Evolutionary conservation across 73 alveolate species (phyloP).

Genomic region (Blepharisma stoltei): DNA sequence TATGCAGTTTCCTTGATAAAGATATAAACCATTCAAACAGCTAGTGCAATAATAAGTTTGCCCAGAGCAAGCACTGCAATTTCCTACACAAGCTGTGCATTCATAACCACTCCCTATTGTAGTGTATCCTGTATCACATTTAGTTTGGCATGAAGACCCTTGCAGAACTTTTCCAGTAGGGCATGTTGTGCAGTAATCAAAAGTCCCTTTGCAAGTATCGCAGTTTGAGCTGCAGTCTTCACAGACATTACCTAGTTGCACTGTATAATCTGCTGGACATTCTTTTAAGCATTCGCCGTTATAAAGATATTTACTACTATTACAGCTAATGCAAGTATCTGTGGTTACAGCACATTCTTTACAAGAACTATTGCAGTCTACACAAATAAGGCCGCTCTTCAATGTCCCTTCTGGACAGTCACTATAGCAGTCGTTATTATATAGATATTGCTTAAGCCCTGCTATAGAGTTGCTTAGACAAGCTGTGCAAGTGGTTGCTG

Average conservation of each 20-base stretch:
- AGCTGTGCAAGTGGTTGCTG: conserved; percentile 2
- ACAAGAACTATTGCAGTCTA: conserved; percentile 12
- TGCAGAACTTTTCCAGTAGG: conserved; percentile 1
- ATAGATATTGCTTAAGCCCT: neutral
- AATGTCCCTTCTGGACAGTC: conserved; percentile 20
- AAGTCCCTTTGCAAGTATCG: neutral
- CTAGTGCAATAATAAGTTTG: conserved; percentile 2
- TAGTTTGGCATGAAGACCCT: neutral
- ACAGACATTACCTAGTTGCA: neutral
- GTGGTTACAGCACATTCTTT: conserved; percentile 19
- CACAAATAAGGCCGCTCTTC: conserved; percentile 17
- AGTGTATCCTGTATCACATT: conserved; percentile 18
- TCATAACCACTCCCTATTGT: neutral
- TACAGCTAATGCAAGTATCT: neutral
- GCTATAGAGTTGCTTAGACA: neutral
- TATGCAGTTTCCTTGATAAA: neutral
- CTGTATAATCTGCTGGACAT: neutral
- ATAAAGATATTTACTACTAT: neutral
- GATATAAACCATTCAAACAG: neutral
- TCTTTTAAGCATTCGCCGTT: neutral
- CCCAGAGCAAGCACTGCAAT: conserved; percentile 2
- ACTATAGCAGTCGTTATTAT: neutral
- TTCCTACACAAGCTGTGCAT: neutral
- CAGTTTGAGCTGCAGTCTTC: neutral
- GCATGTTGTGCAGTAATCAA: neutral